Base-by-base conservation (phyloP, 2,329 filamentous ascomycete genomes). In the Podosphaera fusca region DNA sequence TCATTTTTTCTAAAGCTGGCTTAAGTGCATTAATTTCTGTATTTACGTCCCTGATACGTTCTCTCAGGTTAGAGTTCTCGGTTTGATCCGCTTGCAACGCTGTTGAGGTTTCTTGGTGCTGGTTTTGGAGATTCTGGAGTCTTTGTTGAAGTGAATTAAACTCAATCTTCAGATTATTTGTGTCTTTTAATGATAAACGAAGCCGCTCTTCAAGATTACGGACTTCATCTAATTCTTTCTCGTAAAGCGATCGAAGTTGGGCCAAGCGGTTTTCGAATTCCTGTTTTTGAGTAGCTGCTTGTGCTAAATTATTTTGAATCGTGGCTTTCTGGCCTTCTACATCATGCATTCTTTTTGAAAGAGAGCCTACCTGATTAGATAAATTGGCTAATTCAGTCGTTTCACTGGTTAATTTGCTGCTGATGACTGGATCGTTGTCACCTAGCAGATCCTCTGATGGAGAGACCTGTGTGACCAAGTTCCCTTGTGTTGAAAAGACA, bases 301-400 rank as follows among this genome's bases (percentile, higher is more conserved):
- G 86, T 60, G 78, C 85, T 55, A 96, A 72, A 59, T 95, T 87
- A 61, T 84, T 83, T 69, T 95, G 88, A 0, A 85, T 84, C 1
- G 80, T 79, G 4, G 74, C 78, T 61, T 88, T 84, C 70, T 95
- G 90, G 38, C 76, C 80, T 67, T 94, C 87, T 1, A 95, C 84
- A 63, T 90, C 87, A 67, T 95, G 87, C 81, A 94, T 95, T 71
- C 98, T 88, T 66, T 84, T 94, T 0, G 89, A 85, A 57, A 98
- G 72, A 2, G 85, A 90, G 36, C 87, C 83, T 61, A 98, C 87
- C 69, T 96, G 92, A 68, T 94, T 96, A 0, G 90, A 95, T 63
- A 98, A 75, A 67, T 98, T 96, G 55, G 89, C 92, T 58, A 98
- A 76, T 68, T 98, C 92, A 0, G 85, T 84, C 2, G 89, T 92